Evolutionary conservation across 331 rosid species (phyloP), one percentile per base, ranked within the genome.

Genomic region (Acacia pycnantha): DNA sequence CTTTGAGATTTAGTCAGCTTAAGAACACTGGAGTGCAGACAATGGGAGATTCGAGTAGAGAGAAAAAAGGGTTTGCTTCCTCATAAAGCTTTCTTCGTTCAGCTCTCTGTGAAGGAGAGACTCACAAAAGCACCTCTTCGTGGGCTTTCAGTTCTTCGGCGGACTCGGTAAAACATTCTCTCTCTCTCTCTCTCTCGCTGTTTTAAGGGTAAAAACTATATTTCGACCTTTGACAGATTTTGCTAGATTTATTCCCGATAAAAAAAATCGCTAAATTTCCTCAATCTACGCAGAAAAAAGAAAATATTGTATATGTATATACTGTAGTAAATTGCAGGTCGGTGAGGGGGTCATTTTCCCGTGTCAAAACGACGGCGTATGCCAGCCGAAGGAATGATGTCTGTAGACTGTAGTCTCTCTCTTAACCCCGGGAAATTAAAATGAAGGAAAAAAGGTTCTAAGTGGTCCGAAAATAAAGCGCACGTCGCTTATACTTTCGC

Each of bases 1-100:
- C 44, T 48, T 16, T 59, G 84, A 82, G 76, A 62, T 37, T 58
- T 75, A 77, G 80, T 77, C 66, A 73, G 79, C 78, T 41, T 70
- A 54, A 72, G 27, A 21, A 19, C 59, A 70, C n/a, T 51, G 56
- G 37, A 27, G 74, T 43, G 31, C 29, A 18, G 21, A 74, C 75
- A 81, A 65, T 73, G 80, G 65, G 83, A 84, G 89, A 81, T 64
- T 27, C 6, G 70, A 16, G 70, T 82, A 76, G 78, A 77, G 88
- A 77, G 74, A 77, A 67, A 58, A 44, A 59, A 35, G 33, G 29
- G 78, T 50, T 83, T 85, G 84, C 94, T 90, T 86, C 86, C 75
- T 40, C 74, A 46, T 12, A 84, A 89, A 92, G 91, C 71, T 81
- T 75, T 31, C 80, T 77, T 65, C 19, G 75, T 22, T 86, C 81